Evolutionary conservation across 768 basidiomycete species (phyloP), one percentile per base, ranked within the genome.

Genomic region (Heimioporus sp.): DNA sequence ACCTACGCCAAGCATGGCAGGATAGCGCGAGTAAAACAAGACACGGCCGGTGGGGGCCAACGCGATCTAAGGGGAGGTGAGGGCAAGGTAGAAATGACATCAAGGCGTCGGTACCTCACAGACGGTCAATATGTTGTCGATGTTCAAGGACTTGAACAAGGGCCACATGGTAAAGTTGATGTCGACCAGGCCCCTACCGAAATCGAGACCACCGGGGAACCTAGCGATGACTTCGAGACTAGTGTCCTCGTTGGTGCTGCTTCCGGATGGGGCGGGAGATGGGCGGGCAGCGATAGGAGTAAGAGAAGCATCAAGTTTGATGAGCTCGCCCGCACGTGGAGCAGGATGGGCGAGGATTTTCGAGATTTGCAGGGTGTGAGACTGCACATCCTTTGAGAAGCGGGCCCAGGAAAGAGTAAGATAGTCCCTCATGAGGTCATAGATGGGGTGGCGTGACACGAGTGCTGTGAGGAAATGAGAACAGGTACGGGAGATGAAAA

Each of bases 81-180:
- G 44, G 24, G 31, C 13, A 3, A 9, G 11, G 2, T 50, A 40
- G 43, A 46, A 43, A 17, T 31, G 38, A 37, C 17, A 17, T 4
- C 35, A 21, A 34, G 24, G n/a, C 8, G 31, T 19, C 11, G 2
- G 5, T 60, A 89, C 90, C 79, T 98, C 95, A 64, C 92, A 92
- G 51, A 92, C 86, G 8, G 91, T 93, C 54, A 98, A 73, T 55
- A 98, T 89, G 60, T 96, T 94, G 66, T 97, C 95, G 49, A 96
- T 83, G 61, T 92, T 93, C 53, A 98, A 70, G 53, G 87, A 88
- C 66, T 93, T 89, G 78, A 98, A 97, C 45, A 98, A 65, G 2
- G 95, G 95, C 92, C 93, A 98, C 82, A 97, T 90, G 36, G 92
- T 93, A 65, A 95, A 94, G 70, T 96, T 95, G 64, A 93, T 90